These are phyloP conservation scores for Fraxinus nigra DNA, from an alignment of 305 asterid species.

Conservation along the genomic window DNA sequence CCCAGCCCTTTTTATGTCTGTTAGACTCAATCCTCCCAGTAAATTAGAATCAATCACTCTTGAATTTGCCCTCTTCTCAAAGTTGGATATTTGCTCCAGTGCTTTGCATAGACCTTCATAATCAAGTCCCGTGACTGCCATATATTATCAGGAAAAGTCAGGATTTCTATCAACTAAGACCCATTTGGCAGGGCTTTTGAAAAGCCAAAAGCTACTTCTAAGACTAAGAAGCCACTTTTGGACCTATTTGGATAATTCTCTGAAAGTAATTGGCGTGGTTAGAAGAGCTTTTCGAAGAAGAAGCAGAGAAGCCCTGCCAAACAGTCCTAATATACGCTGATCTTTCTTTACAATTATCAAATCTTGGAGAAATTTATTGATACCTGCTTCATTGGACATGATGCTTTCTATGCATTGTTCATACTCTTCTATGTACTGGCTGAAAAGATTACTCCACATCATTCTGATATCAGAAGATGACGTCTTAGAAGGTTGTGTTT, in stretches of 20 bases:
- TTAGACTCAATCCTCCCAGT: conserved; percentile 46
- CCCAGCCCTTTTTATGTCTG: conserved; percentile 54
- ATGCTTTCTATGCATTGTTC: conserved; percentile 57
- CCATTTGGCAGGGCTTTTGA: background rate
- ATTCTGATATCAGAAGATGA: conserved; percentile 34
- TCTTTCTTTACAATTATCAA: conserved; percentile 1
- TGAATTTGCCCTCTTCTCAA: conserved; percentile 55
- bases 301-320: background rate
- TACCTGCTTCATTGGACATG: conserved; percentile 34
- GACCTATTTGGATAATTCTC: background rate
- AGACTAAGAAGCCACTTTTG: background rate
- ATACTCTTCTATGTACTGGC: conserved; percentile 55
- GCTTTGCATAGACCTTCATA: conserved; percentile 56
- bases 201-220: background rate
- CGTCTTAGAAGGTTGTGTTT: conserved; percentile 14
- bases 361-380: conserved; percentile 28
- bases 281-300: background rate
- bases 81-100: conserved; percentile 48
- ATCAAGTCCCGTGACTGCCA: conserved; percentile 43
- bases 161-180: background rate
- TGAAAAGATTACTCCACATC: conserved; percentile 48
- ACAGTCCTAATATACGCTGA: background rate
- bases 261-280: background rate
- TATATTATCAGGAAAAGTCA: conserved; percentile 13
- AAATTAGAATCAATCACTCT: conserved; percentile 51